Conservation (phyloP, 257 asterid species). For the Solanum bulbocastanum region DNA sequence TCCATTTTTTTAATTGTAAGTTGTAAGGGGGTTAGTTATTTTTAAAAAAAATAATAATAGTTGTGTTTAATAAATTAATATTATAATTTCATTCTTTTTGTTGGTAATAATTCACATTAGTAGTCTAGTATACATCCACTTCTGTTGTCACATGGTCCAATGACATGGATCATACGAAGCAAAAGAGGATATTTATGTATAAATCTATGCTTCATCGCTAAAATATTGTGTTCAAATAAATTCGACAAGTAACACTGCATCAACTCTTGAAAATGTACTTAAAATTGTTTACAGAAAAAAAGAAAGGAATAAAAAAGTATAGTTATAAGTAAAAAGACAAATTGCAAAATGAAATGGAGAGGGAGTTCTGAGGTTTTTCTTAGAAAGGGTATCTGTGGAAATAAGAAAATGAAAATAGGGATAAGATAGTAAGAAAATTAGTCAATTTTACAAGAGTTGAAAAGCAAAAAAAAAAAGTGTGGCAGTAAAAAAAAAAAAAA, state of each 20-base stretch:
- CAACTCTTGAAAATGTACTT: no score
- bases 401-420: no score
- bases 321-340: neutral
- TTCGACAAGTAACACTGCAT: accelerated
- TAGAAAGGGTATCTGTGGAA: neutral
- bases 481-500: no score
- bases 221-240: neutral
- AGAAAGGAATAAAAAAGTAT: no score
- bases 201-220: no score
- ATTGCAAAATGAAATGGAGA: neutral
- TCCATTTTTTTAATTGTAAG: neutral
- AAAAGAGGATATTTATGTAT: neutral
- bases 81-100: neutral
- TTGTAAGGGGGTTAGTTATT: neutral
- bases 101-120: neutral
- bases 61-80: neutral
- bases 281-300: no score
- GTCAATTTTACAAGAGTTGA: neutral
- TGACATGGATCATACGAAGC: neutral
- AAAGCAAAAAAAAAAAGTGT: no score
- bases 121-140: neutral
- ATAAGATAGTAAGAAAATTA: neutral
- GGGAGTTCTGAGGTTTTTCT: no score
- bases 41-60: neutral
- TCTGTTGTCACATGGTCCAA: neutral